phyloP scores from a whole-genome alignment of 2,329 filamentous ascomycete genomes.

The Aspergillus pseudoglaucus region DNA sequence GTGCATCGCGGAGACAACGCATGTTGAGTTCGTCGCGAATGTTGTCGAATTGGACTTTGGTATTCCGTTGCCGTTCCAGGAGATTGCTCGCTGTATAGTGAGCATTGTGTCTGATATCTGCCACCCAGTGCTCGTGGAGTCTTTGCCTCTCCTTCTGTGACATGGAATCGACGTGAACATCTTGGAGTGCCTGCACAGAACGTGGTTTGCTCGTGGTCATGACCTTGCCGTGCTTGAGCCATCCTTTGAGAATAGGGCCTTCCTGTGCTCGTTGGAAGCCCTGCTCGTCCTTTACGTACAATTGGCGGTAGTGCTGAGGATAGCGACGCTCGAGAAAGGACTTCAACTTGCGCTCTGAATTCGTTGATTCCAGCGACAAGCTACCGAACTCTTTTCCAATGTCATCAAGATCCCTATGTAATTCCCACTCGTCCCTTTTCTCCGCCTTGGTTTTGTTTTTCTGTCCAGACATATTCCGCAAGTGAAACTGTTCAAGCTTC shows the following conservation, averaged over 20 bases:
- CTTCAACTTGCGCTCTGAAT: slow-evolving; percentile 7
- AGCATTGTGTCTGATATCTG: slow-evolving; percentile 2
- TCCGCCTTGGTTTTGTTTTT: slow-evolving; percentile 31
- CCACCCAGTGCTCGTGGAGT: slow-evolving; percentile 26
- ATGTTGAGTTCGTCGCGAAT: slow-evolving; percentile 21
- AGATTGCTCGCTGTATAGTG: slow-evolving; percentile 3
- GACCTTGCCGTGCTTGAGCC: slow-evolving; percentile 12
- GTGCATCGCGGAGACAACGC: slow-evolving; percentile 30
- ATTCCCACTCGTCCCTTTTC: slow-evolving; percentile 11
- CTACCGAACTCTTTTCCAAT: slow-evolving; percentile 7
- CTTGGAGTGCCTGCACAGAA: slow-evolving; percentile 4
- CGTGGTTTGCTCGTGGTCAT: slow-evolving; percentile 4
- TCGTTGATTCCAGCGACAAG: slow-evolving; percentile 4
- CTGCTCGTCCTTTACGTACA: slow-evolving; percentile 15
- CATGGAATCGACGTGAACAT: slow-evolving; percentile 14
- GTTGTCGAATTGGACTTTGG: slow-evolving; percentile 10
- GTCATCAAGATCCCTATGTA: slow-evolving; percentile 9
- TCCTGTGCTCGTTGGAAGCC: slow-evolving; percentile 12
- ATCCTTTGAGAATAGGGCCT: slow-evolving; percentile 9
- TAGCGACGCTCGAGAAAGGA: slow-evolving; percentile 12
- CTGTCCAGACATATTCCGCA: slow-evolving; percentile 33
- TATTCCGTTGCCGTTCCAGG: slow-evolving; percentile 2
- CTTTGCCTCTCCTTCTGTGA: slow-evolving; percentile 13
- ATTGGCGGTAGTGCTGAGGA: slow-evolving; percentile 8
- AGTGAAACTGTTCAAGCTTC: slow-evolving; percentile 45